Percentiles rank a stretch among this genome's conserved stretches.
Conservation (phyloP, 495 filamentous ascomycete species). For the Aspergillus ellipticus region DNA sequence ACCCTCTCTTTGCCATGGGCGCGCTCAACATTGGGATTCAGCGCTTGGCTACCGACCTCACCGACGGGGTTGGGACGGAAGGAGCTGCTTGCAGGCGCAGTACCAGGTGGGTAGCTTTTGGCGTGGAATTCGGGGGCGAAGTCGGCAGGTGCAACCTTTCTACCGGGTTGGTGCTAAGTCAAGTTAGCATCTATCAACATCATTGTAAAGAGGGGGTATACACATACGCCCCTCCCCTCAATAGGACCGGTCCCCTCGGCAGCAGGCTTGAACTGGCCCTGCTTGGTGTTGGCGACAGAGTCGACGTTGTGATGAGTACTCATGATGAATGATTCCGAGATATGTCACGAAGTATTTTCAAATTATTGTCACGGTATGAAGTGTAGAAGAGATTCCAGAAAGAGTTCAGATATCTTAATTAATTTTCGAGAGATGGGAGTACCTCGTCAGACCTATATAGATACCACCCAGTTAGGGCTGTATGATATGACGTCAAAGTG, state of each 20-base stretch:
- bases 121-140: constrained; percentile 59
- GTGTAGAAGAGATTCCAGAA: too few species aligned
- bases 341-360: background rate
- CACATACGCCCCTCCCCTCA: constrained; percentile 52
- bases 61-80: constrained; percentile 52
- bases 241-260: constrained; percentile 14
- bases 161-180: constrained; percentile 64
- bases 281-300: constrained; percentile 50
- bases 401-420: background rate
- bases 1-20: constrained; percentile 39
- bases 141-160: constrained; percentile 55
- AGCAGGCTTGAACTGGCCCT: constrained; percentile 53
- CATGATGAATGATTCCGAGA: constrained; percentile 45
- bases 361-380: background rate
- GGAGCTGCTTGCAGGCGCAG: constrained; percentile 59
- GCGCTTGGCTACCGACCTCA: constrained; percentile 44
- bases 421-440: too few species aligned
- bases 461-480: constrained; percentile 1
- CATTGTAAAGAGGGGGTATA: too few species aligned
- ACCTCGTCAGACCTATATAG: constrained; percentile 5
- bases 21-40: constrained; percentile 39
- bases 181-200: constrained; percentile 7
- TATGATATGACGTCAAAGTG: constrained; percentile 22
- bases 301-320: constrained; percentile 49
- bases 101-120: constrained; percentile 58